Evolutionary conservation across 768 basidiomycete species (phyloP), one percentile per base, ranked within the genome.

Genomic region (Suillus discolor): DNA sequence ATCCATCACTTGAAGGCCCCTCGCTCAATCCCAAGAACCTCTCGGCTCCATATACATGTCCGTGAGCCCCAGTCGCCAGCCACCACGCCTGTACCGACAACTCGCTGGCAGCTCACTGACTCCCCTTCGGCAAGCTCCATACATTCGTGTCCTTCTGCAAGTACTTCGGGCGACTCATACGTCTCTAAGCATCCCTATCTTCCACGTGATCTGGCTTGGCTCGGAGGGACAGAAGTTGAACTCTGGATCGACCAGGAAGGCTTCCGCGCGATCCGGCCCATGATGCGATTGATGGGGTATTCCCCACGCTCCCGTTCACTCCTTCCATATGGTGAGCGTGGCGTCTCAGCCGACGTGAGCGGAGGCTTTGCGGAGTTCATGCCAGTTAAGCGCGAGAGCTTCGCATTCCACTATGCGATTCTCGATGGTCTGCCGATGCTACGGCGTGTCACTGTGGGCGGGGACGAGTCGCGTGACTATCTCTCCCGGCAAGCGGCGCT

Each of bases 161-260:
- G 38, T 23, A n/a, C 28, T 45, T 55, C 65, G 42, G 61, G 44
- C 34, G 23, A 47, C 60, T 55, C 65, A 57, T 62, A 67, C 65
- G 61, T 67, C 49, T 62, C 67, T 65, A 68, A 66, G 49, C 61
- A 67, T 20, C 63, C 69, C 7, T 66, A 60, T n/a, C 77, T 81
- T 34, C 83, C 82, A 0, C 67, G 72, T 34, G 74, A 80, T 47
- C 73, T 87, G 3, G 71, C 75, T 4, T 90, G 89, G 88, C 80
- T 91, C 13, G 80, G 82, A 67, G 79, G 81, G 47, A 78, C 81
- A 36, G 77, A 76, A 47, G 74, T 94, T 38, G 86, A 90, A 64
- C 77, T 94, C 41, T 84, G 87, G 74, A 88, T 95, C 31, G 94
- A 94, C 72, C 94, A 95, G 74, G 94, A 94, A 78, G 89, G 91